phyloP scores from a whole-genome alignment of 2,329 filamentous ascomycete genomes.

The Phaeosphaeriaceae sp. region DNA sequence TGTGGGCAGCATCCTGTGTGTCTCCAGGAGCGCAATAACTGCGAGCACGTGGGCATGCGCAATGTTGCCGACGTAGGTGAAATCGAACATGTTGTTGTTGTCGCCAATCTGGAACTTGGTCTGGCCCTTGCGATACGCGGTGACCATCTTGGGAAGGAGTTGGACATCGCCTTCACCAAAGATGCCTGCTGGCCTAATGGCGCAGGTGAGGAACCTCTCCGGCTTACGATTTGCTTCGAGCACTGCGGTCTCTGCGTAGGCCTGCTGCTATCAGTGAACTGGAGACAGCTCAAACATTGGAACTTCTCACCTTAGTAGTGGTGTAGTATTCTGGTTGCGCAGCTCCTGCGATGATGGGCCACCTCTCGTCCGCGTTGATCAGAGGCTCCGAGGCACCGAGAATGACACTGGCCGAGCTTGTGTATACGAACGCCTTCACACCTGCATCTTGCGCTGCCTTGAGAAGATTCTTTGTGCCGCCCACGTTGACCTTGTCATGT shows the following conservation, averaged over 20 bases:
- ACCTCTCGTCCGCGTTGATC: constrained; percentile 59
- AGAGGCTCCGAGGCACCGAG: constrained; percentile 55
- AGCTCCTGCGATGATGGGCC: constrained; percentile 54
- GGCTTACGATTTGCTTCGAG: constrained; percentile 58
- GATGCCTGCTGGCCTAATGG: constrained; percentile 60
- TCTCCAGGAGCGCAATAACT: constrained; percentile 57
- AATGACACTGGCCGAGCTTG: constrained; percentile 60
- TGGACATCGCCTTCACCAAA: constrained; percentile 61
- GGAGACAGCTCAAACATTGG: background rate
- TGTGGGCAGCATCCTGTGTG: constrained; percentile 46
- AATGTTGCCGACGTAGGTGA: constrained; percentile 62
- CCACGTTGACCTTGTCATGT: constrained; percentile 60
- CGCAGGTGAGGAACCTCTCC: constrained; percentile 57
- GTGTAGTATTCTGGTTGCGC: constrained; percentile 61
- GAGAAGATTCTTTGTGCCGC: constrained; percentile 59
- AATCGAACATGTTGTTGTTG: constrained; percentile 64
- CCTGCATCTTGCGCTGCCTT: constrained; percentile 56
- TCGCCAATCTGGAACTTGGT: constrained; percentile 60
- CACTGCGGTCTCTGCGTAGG: constrained; percentile 57
- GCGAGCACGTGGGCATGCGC: constrained; percentile 62
- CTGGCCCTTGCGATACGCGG: constrained; percentile 56
- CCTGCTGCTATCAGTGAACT: constrained; percentile 32
- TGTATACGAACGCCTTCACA: constrained; percentile 63
- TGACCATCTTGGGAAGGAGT: constrained; percentile 54
- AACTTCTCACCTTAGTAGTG: constrained; percentile 54